Conservation (phyloP, 1,139 yeast genomes). For the Scheffersomyces insectosa region DNA sequence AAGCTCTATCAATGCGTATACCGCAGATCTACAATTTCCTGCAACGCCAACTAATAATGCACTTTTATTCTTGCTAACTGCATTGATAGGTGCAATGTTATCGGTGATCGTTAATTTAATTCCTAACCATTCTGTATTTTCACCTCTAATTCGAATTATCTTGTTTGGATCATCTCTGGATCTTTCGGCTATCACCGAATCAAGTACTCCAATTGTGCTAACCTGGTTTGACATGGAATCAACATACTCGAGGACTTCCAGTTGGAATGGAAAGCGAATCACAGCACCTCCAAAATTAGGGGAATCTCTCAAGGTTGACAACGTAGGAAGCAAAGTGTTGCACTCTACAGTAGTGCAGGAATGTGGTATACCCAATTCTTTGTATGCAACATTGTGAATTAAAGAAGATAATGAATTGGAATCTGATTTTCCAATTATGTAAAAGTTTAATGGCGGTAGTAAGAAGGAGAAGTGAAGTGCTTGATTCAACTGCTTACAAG, state of each 20-base stretch:
- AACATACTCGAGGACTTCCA: conserved; percentile 9
- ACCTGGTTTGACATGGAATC: conserved; percentile 12
- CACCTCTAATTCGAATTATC: conserved; percentile 9
- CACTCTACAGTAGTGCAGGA: too few relatives aligned
- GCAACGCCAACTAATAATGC: conserved; percentile 17
- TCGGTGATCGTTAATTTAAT: conserved; percentile 7
- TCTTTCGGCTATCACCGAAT: conserved; percentile 12
- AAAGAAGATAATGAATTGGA: too few relatives aligned
- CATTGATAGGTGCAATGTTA: conserved; percentile 15
- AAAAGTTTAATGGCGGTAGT: too few relatives aligned
- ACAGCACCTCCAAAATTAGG: conserved; percentile 16
- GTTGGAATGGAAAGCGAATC: conserved; percentile 12
- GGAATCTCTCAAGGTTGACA: conserved; percentile 5
- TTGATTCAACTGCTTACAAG: too few relatives aligned
- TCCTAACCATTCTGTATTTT: conserved; percentile 17
- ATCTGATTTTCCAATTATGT: too few relatives aligned
- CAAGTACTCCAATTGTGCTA: conserved; percentile 13
- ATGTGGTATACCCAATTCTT: too few relatives aligned
- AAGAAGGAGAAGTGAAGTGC: too few relatives aligned
- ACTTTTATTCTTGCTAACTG: conserved; percentile 10
- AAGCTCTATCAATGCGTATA: conserved; percentile 13
- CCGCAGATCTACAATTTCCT: conserved; percentile 14
- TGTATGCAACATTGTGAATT: too few relatives aligned
- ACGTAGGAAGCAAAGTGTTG: too few relatives aligned
- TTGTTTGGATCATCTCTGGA: conserved; percentile 10